Base-by-base conservation (phyloP, 139 green algal genomes). In the Tetraselmis chui region DNA sequence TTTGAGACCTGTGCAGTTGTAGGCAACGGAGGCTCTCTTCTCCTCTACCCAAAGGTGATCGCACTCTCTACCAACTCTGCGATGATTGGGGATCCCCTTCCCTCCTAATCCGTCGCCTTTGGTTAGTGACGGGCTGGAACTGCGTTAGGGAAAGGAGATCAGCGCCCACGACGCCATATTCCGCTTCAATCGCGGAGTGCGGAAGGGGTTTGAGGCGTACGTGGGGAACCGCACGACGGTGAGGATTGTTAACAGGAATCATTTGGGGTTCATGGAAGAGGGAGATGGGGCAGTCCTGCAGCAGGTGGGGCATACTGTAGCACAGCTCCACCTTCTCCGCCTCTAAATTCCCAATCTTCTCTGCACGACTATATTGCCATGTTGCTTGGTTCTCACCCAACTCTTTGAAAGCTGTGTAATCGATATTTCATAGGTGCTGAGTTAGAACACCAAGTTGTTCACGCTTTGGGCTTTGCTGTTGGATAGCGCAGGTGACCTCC, bases 181-280 rank as follows among this genome's bases (percentile, higher is more conserved):
- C 31, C 80, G 80, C 59, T 84, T 84, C 80, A 84, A 84, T n/a
- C 11, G n/a, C 26, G 80, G n/a, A 2, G 18, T n/a, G 23, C 75
- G 58, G 23, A 25, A 5, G 1, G 75, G 75, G 1, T 84, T 58
- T 74, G 67, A 84, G 78, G 77, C 75, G 59, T 26, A 83, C 76
- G 82, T 83, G 29, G 82, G 82, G 77, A 83, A 31, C 59, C 28
- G 30, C 27, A 85, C 82, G 28, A 83, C 82, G 22, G 11, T 83
- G 11, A 11, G 27, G 27, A 26, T 85, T 2, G 30, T 31, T 25
- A 85, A 85, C 82, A 1, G 26, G 78, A 58, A 79, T 28, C 27
- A 80, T 28, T 24, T 58, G 28, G 77, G 77, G 5, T 31, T 29
- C 74, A 77, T 77, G 26, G 26, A 77, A 28, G 74, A 77, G 23